These are phyloP conservation scores for Jatropha curcas DNA, from an alignment of 345 rosid genomes.

Conservation along the genomic window DNA sequence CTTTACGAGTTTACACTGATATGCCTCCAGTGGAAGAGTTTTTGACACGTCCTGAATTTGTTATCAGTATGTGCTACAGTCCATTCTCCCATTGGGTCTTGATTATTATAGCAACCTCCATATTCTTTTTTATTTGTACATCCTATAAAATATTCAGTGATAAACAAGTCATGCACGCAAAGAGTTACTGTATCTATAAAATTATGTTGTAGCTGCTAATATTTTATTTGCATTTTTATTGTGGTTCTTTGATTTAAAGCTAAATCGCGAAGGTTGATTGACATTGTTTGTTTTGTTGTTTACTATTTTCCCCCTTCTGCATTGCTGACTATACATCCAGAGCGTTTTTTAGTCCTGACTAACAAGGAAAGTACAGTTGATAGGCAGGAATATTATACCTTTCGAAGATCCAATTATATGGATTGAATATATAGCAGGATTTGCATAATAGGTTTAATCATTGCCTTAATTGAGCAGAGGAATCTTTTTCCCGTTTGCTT, in stretches of 20 bases:
- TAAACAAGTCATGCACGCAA: neutral
- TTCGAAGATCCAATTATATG: neutral
- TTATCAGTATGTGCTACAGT: conserved; percentile 57
- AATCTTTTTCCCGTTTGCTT: neutral
- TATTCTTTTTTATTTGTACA: neutral
- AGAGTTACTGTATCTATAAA: neutral
- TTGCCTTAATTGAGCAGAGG: neutral
- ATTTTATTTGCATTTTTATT: neutral
- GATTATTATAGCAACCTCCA: neutral
- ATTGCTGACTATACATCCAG: neutral
- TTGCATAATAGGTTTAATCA: neutral
- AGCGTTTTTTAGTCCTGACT: neutral
- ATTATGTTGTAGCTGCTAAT: neutral
- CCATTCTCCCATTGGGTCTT: conserved; percentile 2
- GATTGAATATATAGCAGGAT: neutral
- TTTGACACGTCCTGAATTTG: conserved; percentile 79
- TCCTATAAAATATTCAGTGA: neutral
- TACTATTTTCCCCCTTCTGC: neutral
- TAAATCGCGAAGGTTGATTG: neutral
- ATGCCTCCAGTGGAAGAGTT: conserved; percentile 85
- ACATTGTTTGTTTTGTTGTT: neutral
- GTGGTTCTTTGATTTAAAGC: neutral
- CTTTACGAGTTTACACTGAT: conserved; percentile 76
- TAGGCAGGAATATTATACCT: neutral
- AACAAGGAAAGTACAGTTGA: neutral